phyloP scores from a whole-genome alignment of 225 moss, liverwort and hornwort genomes.

The Asterella californica region DNA sequence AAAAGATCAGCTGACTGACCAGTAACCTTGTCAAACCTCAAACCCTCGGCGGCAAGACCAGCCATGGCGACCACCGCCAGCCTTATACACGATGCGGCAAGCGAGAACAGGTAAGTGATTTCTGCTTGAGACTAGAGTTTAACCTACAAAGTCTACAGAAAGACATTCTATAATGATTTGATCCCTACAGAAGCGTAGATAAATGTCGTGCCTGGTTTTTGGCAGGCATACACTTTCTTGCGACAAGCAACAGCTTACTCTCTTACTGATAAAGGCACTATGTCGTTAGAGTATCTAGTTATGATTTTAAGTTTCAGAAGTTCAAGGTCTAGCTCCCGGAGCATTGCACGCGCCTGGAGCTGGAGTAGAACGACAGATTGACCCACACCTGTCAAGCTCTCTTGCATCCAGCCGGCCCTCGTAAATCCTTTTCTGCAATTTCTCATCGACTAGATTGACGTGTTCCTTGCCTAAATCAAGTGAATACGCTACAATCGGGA shows the following conservation, averaged over 20 bases:
- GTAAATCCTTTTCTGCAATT: slow-evolving; percentile 79
- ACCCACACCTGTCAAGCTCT: slow-evolving; percentile 56
- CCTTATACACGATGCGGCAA: slow-evolving; percentile 21
- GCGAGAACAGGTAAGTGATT: not conserved
- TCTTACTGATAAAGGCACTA: not conserved
- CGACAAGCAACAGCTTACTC: too few species aligned
- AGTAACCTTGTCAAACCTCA: slow-evolving; percentile 82
- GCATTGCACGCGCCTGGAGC: not conserved
- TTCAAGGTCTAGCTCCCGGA: not conserved
- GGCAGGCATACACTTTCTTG: too few species aligned
- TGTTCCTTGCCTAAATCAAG: slow-evolving; percentile 95
- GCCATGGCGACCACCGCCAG: slow-evolving; percentile 97
- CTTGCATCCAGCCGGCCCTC: slow-evolving; percentile 60
- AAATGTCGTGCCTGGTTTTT: not conserved
- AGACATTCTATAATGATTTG: not conserved
- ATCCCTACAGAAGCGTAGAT: not conserved
- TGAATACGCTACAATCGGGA: slow-evolving; percentile 82
- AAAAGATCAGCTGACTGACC: slow-evolving; percentile 93
- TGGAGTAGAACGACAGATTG: not conserved
- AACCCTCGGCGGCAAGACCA: slow-evolving; percentile 90
- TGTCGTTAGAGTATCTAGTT: not conserved
- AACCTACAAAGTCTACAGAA: not conserved
- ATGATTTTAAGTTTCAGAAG: not conserved
- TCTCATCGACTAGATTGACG: slow-evolving; percentile 73
- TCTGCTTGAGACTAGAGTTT: not conserved